Base-by-base conservation (phyloP, 2,329 filamentous ascomycete species). In the Cytospora paraplurivora region DNA sequence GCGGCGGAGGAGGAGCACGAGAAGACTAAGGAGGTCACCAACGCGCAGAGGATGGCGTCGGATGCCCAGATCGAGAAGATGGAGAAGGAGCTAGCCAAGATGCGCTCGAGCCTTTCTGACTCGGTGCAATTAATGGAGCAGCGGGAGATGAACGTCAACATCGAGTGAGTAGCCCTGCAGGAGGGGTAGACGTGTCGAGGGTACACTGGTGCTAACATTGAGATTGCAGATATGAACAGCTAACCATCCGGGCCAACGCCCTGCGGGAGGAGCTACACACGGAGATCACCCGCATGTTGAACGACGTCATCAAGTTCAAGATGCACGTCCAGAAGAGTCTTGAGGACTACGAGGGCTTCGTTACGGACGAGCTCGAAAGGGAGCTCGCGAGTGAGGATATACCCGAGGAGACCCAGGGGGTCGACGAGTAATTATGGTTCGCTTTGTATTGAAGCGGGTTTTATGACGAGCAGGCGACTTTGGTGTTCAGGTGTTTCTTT, bases 261-360 rank as follows among this genome's bases (percentile, higher is more conserved):
- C 82, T 98, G 32, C 87, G 95, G n/a, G 95, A 99, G 75, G 93
- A 98, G 75, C 82, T 99, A n/a, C 95, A 99, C 76, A 97, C 93
- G 0, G 93, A 97, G 75, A 92, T 97, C 71, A 95, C 97, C 78
- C 89, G 88, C 71, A 96, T 98, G 86, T 80, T 99, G 65, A 96
- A 97, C 78, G 93, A 98, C 73, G 90, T 97, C 67, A 96, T 98
- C 79, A 93, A 96, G 72, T 98, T 99, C 85, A 99, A 99, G 79
- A 91, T 99, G 68, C 93, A 98, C 72, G 83, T 99, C 58, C 95
- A 99, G 76, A 93, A 93, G 78, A 89, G 88, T 64, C 81, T 99
- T 60, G 94, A 97, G 74, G 92, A 95, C 72, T 98, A 97, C 75
- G 95, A 99, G 77, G 88, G 88, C 62, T 97, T 97, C 73, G 92